A percentile compares a stretch with the other conserved stretches of the same genome.
These are phyloP conservation scores for Alternaria ventricosa DNA, from an alignment of 2,329 filamentous ascomycete species.

Conservation along the genomic window DNA sequence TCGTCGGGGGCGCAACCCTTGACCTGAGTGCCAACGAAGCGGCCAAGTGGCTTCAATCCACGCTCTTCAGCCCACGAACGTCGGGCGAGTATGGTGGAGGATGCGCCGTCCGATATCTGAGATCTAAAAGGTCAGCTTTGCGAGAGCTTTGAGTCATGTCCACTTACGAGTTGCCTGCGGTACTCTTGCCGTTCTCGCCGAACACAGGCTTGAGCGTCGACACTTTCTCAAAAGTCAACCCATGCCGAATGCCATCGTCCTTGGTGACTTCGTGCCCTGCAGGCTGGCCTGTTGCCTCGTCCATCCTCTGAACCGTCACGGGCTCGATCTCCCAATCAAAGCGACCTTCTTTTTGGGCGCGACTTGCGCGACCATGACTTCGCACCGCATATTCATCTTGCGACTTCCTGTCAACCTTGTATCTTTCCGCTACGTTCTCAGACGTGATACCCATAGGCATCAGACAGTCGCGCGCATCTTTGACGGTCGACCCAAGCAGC, in stretches of 20 bases:
- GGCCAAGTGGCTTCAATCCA: constrained; percentile 87
- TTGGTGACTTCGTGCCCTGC: constrained; percentile 77
- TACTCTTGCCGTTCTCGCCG: constrained; percentile 85
- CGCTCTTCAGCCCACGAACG: constrained; percentile 85
- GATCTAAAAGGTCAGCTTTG: constrained; percentile 60
- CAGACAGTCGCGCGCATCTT: constrained; percentile 84
- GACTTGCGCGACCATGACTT: constrained; percentile 85
- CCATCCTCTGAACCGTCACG: constrained; percentile 79
- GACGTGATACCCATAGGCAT: constrained; percentile 98
- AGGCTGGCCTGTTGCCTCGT: constrained; percentile 68
- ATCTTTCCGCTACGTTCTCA: constrained; percentile 92
- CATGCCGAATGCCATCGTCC: constrained; percentile 90
- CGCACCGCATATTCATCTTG: constrained; percentile 89
- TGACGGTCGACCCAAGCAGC: constrained; percentile 72
- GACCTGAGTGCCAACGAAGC: constrained; percentile 92
- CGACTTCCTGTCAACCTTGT: constrained; percentile 75
- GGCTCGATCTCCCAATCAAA: constrained; percentile 94
- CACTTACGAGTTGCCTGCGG: constrained; percentile 75
- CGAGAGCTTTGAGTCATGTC: neutral
- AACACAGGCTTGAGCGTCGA: constrained; percentile 88
- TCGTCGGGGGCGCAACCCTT: constrained; percentile 88
- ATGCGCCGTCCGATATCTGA: constrained; percentile 93
- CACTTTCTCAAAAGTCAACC: constrained; percentile 82
- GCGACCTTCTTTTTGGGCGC: constrained; percentile 84
- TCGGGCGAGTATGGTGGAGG: constrained; percentile 89